Percentiles rank a stretch among this genome's conserved stretches.
These are phyloP conservation scores for Trametes versicolor DNA, from an alignment of 1,284 basidiomycete species.

Conservation along the genomic window DNA sequence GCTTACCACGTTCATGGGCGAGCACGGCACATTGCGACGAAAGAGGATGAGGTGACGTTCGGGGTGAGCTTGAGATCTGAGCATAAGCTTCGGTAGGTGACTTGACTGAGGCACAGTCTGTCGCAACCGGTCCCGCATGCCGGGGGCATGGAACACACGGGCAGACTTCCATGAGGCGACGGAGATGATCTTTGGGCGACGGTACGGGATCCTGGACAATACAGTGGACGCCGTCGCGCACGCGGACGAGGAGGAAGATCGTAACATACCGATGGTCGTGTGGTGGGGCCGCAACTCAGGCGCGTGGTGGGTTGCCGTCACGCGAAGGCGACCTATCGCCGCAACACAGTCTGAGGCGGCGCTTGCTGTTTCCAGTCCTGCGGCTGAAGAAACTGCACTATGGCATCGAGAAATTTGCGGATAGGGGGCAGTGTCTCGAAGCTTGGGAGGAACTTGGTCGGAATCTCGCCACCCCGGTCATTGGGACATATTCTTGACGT, in stretches of 20 bases:
- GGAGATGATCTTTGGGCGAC: conserved; percentile 15
- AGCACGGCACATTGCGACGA: conserved; percentile 1
- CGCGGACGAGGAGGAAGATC: conserved; percentile 7
- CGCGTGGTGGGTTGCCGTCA: conserved; percentile 1
- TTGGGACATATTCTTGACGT: conserved; percentile 14
- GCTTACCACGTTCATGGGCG: conserved; percentile 7
- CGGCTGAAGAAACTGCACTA: neutral
- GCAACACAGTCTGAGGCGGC: conserved; percentile 16
- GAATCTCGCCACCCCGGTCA: conserved; percentile 3
- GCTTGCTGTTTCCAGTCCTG: conserved; percentile 8
- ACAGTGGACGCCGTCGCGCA: neutral
- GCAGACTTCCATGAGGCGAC: conserved; percentile 3
- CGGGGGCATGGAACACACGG: neutral
- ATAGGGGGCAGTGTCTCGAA: neutral
- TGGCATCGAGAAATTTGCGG: neutral
- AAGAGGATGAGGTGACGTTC: conserved; percentile 15
- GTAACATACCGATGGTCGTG: neutral
- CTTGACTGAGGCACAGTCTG: conserved; percentile 8
- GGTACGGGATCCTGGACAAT: conserved; percentile 5
- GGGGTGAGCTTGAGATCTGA: conserved; percentile 8
- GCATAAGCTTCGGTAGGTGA: conserved; percentile 10
- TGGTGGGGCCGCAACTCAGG: neutral
- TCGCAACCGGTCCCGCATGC: neutral
- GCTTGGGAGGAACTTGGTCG: neutral
- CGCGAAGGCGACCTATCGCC: conserved; percentile 8